Base-by-base conservation (phyloP, 1,139 yeast genomes). In the Diutina scorzettiae region DNA sequence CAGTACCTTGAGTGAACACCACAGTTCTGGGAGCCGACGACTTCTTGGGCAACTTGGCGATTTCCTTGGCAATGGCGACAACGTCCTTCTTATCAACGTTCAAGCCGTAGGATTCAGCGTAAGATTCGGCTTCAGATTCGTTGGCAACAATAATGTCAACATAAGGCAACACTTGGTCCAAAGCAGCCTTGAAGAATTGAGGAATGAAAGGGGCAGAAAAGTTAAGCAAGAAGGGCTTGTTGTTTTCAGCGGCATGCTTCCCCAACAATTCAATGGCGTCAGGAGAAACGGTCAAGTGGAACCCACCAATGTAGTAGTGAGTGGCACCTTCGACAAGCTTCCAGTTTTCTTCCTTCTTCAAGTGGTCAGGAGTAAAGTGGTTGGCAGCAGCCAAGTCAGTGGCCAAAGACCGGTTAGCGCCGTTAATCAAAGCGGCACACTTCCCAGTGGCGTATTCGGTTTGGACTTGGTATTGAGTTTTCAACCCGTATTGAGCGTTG, bases 321-420 rank as follows among this genome's bases (percentile, higher is more conserved):
- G 80, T 71, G 48, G 94, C 97, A 43, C 69, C 71, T 65, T 85
- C 86, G 46, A 91, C 95, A 47, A 73, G 66, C 51, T 67, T 68
- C 97, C 97, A 89, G 73, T 89, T 86, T 66, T 83, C 95, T 50
- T 94, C 85, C 58, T 76, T 75, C 59, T 85, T 79, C 59, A 91
- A 75, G 64, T 93, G 98, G 45, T 76, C 77, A 43, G 91, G 80
- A 59, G 81, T 83, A 78, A 89, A 93, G 64, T 86, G 95, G 73
- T 91, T 91, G 53, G 98, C 98, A 53, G 99, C 99, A 55, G 85
- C 96, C 56, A 91, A 76, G 59, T 93, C 97, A 43, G 99, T 91
- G 50, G 78, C 96, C 59, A 91, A 71, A 27, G 97, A 91, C 66
- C 99, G 80, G 75, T 87, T 71, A 56, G 73, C 76, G 47, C 93